These are phyloP conservation scores for Drechslera avenae DNA, from an alignment of 2,329 filamentous ascomycete species.

Conservation along the genomic window DNA sequence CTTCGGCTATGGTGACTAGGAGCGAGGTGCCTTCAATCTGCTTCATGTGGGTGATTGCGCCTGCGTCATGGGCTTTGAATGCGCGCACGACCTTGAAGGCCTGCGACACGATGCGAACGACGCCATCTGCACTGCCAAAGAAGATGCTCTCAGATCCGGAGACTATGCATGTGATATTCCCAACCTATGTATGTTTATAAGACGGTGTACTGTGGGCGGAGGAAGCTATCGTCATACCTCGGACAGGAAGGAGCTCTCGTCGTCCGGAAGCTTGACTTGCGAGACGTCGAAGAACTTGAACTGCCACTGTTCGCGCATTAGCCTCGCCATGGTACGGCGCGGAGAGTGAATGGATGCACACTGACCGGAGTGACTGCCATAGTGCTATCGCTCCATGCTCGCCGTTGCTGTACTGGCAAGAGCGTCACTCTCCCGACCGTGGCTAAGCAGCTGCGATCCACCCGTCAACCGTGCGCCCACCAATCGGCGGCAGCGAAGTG, in stretches of 20 bases:
- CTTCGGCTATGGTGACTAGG: conserved; percentile 85
- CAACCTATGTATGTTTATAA: conserved; percentile 50
- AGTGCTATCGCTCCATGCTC: conserved; percentile 37
- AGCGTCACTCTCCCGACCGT: conserved; percentile 25
- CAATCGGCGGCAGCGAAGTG: conserved; percentile 6
- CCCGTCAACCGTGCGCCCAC: conserved; percentile 7
- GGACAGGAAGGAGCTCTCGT: conserved; percentile 77
- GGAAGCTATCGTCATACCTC: conserved; percentile 63
- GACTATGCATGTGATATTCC: conserved; percentile 79
- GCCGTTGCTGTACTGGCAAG: conserved; percentile 21
- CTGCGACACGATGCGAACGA: conserved; percentile 84
- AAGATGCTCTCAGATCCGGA: conserved; percentile 90
- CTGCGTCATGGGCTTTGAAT: conserved; percentile 84
- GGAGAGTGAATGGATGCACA: neutral
- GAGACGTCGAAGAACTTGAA: conserved; percentile 99
- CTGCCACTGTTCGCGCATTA: conserved; percentile 76
- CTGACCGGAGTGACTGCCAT: conserved; percentile 53
- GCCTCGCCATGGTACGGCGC: conserved; percentile 19
- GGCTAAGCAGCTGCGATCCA: conserved; percentile 24
- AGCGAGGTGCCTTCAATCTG: conserved; percentile 87
- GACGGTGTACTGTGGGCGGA: conserved; percentile 12
- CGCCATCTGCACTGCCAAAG: conserved; percentile 82
- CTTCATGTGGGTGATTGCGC: conserved; percentile 86
- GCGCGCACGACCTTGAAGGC: conserved; percentile 84
- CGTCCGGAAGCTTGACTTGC: conserved; percentile 78